Evolutionary conservation across 257 asterid species (phyloP), one percentile per base, ranked within the genome.

Genomic region (Lycium ferocissimum): DNA sequence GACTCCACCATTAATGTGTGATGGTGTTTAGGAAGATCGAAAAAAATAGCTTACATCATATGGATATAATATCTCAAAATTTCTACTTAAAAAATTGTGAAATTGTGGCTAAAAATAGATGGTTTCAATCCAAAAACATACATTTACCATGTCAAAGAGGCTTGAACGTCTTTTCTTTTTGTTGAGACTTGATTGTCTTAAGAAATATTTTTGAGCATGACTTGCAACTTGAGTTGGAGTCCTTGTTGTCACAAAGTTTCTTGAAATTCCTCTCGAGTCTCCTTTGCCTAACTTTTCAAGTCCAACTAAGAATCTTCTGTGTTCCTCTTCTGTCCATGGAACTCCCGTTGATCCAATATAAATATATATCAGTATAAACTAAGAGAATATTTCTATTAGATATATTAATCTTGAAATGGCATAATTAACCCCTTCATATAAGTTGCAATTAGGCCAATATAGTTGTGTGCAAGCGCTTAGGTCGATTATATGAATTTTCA

Each of bases 241-340:
- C 43, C 89, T 89, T 37, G 91, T 85, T 0, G 82, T 88, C 62
- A 88, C 92, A 37, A 83, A 90, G 65, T 85, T 88, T 43, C 79
- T 81, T 0, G 92, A 85, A 61, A 90, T 90, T 69, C 91, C 90
- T 90, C 86, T 88, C 92, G 91, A 90, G 58, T 90, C 89, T 5
- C 92, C 92, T 84, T 87, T 90, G 1, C 92, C 92, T 33, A 85
- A 84, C 56, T 85, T 87, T 78, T 87, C 89, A 14, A 90, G 79
- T 62, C 92, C 92, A 83, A 84, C 6, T 9, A 90, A 80, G 63
- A 90, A 90, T 45, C 71, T 43, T 59, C 40, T 83, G 78, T 90
- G 92, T 86, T 90, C 92, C 82, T 88, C 92, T 79, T 87, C 91
- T 71, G 78, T 90, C 92, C 92, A 90, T 1, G 91, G 71, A 35